Evolutionary conservation across 768 basidiomycete species (phyloP), one percentile per base, ranked within the genome.

Genomic region (Termitomyces sp.): DNA sequence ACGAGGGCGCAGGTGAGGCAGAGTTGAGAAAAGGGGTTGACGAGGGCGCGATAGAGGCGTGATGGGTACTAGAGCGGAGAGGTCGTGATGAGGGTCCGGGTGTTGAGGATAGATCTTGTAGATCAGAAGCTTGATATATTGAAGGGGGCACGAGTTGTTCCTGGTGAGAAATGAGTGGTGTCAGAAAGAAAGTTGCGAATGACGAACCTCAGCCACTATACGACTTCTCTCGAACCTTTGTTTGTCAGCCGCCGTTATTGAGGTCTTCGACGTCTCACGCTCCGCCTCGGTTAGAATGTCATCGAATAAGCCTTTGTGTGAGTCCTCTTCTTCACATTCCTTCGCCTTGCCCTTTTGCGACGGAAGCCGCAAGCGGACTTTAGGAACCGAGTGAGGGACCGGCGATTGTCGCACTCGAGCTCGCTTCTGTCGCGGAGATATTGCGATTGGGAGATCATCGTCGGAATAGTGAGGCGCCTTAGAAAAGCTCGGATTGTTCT

Each of bases 191-290:
- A 50, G 18, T 33, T 44, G 22, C 45, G 20, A 33, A 50, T 40
- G 54, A 57, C 81, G 61, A 63, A 92, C 92, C 75, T 98, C 94
- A 24, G 90, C 91, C 13, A 75, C 68, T n/a, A 77, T 63, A 52
- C 87, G 78, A 65, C 87, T 90, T 57, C 78, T 76, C 62, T 94
- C 90, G 67, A 91, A 98, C 52, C 81, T 78, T 49, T 76, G 68
- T 65, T 87, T 85, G 69, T 96, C 94, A 5, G 64, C 62, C 32
- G 72, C 71, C 3, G 71, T 68, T 28, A 95, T 88, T 0, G 70
- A 69, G 8, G 94, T 93, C 67, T 83, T 86, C 22, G 77, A 72
- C 45, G 80, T 86, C 66, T 93, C 92, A 36, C 92, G 82, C 55
- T 96, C 89, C 18, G 76, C 76, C 2, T 77, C 71, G 14, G 70